Evolutionary conservation across 2,329 filamentous ascomycete species (phyloP), one percentile per base, ranked within the genome.

Genomic region (Trichoderma sp.): DNA sequence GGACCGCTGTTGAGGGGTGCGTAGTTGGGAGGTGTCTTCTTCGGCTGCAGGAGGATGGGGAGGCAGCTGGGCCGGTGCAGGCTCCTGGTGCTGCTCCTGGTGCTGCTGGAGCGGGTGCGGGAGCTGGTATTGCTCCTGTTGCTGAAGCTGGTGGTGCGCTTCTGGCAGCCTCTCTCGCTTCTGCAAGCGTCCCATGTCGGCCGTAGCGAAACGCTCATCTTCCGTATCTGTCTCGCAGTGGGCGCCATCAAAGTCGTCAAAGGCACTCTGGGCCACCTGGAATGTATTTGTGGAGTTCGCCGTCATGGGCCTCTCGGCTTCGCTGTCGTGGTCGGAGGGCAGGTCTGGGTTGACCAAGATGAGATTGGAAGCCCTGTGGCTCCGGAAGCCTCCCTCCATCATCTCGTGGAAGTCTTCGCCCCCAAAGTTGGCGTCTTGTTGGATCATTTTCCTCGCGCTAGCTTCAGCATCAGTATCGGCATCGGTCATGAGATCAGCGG

Each of bases 241-340:
- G 16, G 91, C 90, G 47, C 92, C 92, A 76, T 96, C 92, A 76
- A 96, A 96, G 77, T 94, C 92, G 53, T 88, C 86, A 81, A 95
- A 96, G 3, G 92, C 87, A 49, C 85, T 84, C 81, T 88, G 83
- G 21, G 87, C 87, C 76, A 92, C 88, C 37, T 91, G 88, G 69
- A 85, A 89, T 2, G 91, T 92, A 68, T 86, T 86, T 57, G 80
- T 82, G 4, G 88, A 90, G 13, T 82, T 85, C 11, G 86, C 82
- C 4, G 87, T 88, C 11, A 74, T 73, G 0, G 80, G 77, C 19
- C 69, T 52, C 27, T 63, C 66, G 29, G 21, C 33, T n/a, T 70
- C 69, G 59, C 68, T 47, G 40, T 69, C 16, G 2, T 70, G 52
- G 5, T 3, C 11, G 5, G 43, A 47, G 24, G 56, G 61, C 43